These are phyloP conservation scores for Monascus ruber DNA, from an alignment of 2,329 filamentous ascomycete genomes.

Conservation along the genomic window DNA sequence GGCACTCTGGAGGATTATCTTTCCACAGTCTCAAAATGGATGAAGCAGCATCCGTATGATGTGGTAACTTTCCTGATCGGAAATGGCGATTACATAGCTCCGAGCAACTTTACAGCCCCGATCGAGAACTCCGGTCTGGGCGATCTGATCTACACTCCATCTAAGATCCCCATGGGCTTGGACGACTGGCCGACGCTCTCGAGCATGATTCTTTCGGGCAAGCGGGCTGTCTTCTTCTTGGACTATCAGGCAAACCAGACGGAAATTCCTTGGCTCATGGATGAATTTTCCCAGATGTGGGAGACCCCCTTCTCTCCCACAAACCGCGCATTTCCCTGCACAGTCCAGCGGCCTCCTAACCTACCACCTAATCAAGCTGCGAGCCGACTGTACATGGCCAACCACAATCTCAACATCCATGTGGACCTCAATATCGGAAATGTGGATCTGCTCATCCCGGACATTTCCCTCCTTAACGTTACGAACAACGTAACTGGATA, in stretches of 20 bases:
- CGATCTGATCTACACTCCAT: conserved; percentile 62
- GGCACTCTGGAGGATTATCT: conserved; percentile 70
- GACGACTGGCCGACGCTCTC: conserved; percentile 75
- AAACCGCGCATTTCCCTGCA: conserved; percentile 62
- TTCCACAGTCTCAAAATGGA: conserved; percentile 57
- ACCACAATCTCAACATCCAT: conserved; percentile 75
- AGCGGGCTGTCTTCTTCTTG: conserved; percentile 69
- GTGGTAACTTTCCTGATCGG: conserved; percentile 78
- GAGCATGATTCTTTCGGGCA: conserved; percentile 58
- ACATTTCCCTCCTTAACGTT: conserved; percentile 55
- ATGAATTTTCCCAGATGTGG: conserved; percentile 82
- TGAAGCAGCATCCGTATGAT: conserved; percentile 67
- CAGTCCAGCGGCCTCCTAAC: conserved; percentile 61
- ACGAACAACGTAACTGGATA: conserved; percentile 58
- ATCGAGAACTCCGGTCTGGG: conserved; percentile 62
- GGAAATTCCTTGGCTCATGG: conserved; percentile 69
- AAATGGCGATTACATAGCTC: conserved; percentile 64
- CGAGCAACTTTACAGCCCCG: conserved; percentile 53
- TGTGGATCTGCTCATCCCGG: conserved; percentile 56
- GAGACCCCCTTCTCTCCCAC: conserved; percentile 77
- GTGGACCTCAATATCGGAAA: conserved; percentile 55
- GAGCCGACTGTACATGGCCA: conserved; percentile 65
- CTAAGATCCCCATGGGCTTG: conserved; percentile 57
- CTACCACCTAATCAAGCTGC: conserved; percentile 43
- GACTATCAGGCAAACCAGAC: conserved; percentile 76